Evolutionary conservation across 202 grass and related monocot genomes (phyloP).

Genomic region (Zoysia matrella): DNA sequence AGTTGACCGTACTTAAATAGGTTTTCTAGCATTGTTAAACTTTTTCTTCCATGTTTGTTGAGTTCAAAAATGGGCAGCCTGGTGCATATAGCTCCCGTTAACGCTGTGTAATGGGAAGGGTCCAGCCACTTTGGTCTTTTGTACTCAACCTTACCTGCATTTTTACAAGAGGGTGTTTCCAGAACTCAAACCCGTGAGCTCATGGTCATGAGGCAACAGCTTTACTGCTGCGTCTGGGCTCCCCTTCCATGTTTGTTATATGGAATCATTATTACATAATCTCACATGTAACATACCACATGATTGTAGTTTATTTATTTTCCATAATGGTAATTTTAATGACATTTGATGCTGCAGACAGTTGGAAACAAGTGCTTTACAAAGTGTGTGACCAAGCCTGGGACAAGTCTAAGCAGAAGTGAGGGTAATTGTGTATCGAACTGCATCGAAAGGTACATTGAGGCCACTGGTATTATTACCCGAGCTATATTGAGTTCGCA

Average conservation of each 20-base stretch:
- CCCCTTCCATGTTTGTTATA: not conserved
- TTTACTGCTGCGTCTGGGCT: too few relatives aligned
- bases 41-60: not conserved
- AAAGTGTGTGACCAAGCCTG: slow-evolving; percentile 62
- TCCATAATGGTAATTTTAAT: not conserved
- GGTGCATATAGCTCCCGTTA: too few relatives aligned
- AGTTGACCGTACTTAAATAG: not conserved
- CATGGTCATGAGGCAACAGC: too few relatives aligned
- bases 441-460: slow-evolving; percentile 62
- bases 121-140: too few relatives aligned
- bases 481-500: slow-evolving; percentile 46
- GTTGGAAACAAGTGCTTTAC: slow-evolving; percentile 64
- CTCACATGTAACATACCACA: not conserved
- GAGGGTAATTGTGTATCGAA: slow-evolving; percentile 57
- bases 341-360: slow-evolving; percentile 31
- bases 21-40: not conserved
- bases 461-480: slow-evolving; percentile 59
- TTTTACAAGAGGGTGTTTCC: too few relatives aligned
- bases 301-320: not conserved
- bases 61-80: too few relatives aligned
- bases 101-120: too few relatives aligned
- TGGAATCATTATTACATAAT: not conserved
- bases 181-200: too few relatives aligned
- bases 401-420: slow-evolving; percentile 53
- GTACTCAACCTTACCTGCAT: too few relatives aligned